Evolutionary conservation across 2,329 filamentous ascomycete genomes (phyloP), one percentile per base, ranked within the genome.

Genomic region (Epichloe bromicola): DNA sequence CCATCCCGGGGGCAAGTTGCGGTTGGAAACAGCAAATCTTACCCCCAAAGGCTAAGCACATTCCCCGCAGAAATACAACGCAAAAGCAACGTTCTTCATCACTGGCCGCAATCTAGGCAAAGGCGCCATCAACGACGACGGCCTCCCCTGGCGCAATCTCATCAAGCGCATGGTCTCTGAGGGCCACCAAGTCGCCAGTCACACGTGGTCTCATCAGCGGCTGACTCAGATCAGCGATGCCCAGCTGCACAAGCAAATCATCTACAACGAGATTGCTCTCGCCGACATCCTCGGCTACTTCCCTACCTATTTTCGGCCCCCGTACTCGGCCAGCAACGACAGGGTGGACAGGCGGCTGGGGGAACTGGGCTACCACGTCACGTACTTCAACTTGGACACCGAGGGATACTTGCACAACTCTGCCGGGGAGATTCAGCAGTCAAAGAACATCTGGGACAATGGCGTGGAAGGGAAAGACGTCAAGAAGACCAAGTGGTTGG

Each of bases 321-420:
- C 72, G 0, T 74, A 71, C 62, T 72, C 70, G n/a, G 70, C 69
- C 34, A 73, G 70, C 59, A 69, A 68, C 47, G 52, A 52, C 4
- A 62, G 56, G 0, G 71, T 68, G 6, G 68, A 72, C 45, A 63
- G 58, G 19, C 63, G 67, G 63, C 58, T 74, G 41, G 63, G 14
- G 14, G 62, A 64, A 26, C 57, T 80, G 5, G 74, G 74, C n/a
- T 81, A 81, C 62, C 75, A 80, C 59, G 60, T 80, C 58, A 71
- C 72, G 30, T 79, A 80, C 64, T 80, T 79, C 58, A 74, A 80
- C 59, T 66, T 82, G 43, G 79, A 83, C 59, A 82, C 79, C 3
- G 71, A 78, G 51, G 79, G 80, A 51, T 82, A 80, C 59, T 66
- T 78, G 50, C 73, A 80, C 57, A 68, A 73, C 50, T 65, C 65